Base-by-base conservation (phyloP, 306 rosid genomes). In the Vigna nakashimae region DNA sequence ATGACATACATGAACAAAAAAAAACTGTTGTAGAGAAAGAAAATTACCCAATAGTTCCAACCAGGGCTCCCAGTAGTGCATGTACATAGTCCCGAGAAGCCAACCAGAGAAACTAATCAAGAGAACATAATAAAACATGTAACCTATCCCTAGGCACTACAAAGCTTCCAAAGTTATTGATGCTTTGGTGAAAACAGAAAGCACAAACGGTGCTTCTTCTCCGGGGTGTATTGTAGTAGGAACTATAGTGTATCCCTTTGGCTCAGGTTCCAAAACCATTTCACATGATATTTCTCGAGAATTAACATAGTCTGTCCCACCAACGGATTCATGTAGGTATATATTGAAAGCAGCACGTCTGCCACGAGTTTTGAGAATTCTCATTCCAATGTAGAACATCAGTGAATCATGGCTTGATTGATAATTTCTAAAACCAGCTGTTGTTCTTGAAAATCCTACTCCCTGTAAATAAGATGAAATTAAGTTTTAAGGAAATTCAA, bases 161-260 rank as follows among this genome's bases (percentile, higher is more conserved):
- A 96, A 82, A 84, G 90, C 91, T 86, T 96, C 99, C 85, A 96
- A 82, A 73, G 91, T 86, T 78, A 96, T 74, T 30, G 97, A 92
- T 74, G 99, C 99, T 85, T 96, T 96, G 40, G 99, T 96, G 89
- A 96, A 96, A 80, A 96, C 98, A 60, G 97, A 96, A 50, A 96
- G 98, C 75, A 96, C 98, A 76, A 96, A 96, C 12, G 99, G 99
- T 43, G 99, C 99, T 91, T 96, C 99, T 88, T 96, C 98, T 50
- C 96, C 97, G 17, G 99, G 99, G 84, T 96, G 99, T 82, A 92
- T 96, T 17, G 99, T 96, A 45, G 99, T 92, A 71, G 99, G 99
- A 76, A 96, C 96, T 76, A 96, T 96, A 22, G 99, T 96, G 81
- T 96, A 96, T 83, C 99, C 99, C 89, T 86, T 96, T 15, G 98